Evolutionary conservation across 2,329 filamentous ascomycete species (phyloP).

Genomic region (Paraphaeosphaeria minitans): DNA sequence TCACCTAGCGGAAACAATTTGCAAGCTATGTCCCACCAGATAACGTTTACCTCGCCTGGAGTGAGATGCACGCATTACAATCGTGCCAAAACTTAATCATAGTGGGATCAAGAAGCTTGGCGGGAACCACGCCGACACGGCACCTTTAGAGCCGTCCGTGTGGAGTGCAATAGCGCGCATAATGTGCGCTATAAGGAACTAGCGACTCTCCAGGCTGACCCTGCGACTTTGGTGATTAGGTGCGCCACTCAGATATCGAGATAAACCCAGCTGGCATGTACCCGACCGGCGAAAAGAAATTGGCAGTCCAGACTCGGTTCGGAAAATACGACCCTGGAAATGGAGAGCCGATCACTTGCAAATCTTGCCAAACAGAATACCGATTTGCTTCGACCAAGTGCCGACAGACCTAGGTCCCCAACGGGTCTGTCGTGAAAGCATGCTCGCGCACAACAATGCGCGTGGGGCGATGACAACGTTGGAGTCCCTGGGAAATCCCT

Average conservation of each 20-base stretch:
- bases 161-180: conserved; percentile 12
- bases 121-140: conserved; percentile 1
- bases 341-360: background rate
- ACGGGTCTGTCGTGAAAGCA: background rate
- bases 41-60: conserved; percentile 3
- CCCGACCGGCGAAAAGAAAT: background rate
- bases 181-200: conserved; percentile 10
- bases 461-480: background rate
- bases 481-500: background rate
- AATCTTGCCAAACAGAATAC: background rate
- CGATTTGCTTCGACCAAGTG: background rate
- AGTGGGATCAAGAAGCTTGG: conserved; percentile 1
- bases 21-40: background rate
- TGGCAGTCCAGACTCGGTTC: background rate
- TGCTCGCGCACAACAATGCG: background rate
- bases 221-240: background rate
- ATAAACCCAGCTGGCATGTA: background rate
- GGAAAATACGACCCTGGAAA: background rate
- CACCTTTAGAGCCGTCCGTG: conserved; percentile 1
- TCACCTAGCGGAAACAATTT: conserved; percentile 8
- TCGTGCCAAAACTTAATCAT: background rate
- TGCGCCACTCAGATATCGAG: background rate
- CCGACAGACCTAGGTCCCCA: background rate
- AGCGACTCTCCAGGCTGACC: background rate
- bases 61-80: conserved; percentile 7